Base-by-base conservation (phyloP, 2,329 filamentous ascomycete species). In the Metarhizium robertsii region DNA sequence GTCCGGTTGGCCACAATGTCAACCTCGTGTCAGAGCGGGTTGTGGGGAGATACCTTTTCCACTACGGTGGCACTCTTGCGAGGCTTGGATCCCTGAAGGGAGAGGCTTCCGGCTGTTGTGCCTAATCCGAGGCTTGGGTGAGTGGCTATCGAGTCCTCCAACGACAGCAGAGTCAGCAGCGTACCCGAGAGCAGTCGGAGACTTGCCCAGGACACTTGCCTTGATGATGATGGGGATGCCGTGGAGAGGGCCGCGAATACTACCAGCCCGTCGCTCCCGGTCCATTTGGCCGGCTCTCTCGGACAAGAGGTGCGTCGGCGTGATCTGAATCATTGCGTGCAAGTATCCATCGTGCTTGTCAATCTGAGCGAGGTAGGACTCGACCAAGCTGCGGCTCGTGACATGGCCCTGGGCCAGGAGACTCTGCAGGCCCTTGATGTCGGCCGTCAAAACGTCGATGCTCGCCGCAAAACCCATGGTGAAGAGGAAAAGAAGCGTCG, bases 221-320 rank as follows among this genome's bases (percentile, higher is more conserved):
- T 62, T 59, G 16, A 61, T 29, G 3, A 62, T 42, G 7, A 61
- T 57, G 2, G 61, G 61, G n/a, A 61, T 58, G 1, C 60, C 61
- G 18, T 62, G 61, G 16, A 61, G 55, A 3, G 60, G 57, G 2
- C 59, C 40, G 5, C 58, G 55, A n/a, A 55, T 10, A 8, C 54
- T 43, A 16, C 61, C 58, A 2, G 48, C 32, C 4, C 34, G 30
- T 8, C 61, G 57, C 32, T 61, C 61, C 8, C 50, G 47, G 29
- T 63, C 61, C 4, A 61, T 20, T 36, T 38, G 51, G 14, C 20
- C 40, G 3, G 59, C 61, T 3, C 38, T 51, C 16, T 53, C 18
- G 8, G 2, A 49, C 30, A 10, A 59, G 38, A 3, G 58, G 57
- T 6, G 55, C 53, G 25, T 25, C 25, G 25, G 25, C 25, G 4